Percentiles rank a stretch among this genome's conserved stretches.
Conservation (phyloP, 495 filamentous ascomycete genomes). For the Evansstolkia leycettana region DNA sequence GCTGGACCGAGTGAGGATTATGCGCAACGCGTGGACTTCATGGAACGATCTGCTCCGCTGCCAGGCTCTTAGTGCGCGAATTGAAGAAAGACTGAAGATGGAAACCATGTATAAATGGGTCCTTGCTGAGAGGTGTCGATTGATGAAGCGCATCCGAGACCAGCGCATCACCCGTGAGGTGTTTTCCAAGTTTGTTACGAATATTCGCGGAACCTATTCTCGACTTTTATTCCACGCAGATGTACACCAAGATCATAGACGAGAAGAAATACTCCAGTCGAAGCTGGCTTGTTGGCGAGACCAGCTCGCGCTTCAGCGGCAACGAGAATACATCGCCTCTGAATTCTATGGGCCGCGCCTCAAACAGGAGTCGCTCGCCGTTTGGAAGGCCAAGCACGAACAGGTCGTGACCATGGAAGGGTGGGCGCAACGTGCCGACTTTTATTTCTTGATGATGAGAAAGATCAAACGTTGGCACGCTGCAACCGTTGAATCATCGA, state of each 20-base stretch:
- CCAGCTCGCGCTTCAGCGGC: constrained; percentile 26
- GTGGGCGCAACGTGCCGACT: constrained; percentile 43
- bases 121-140: constrained; percentile 37
- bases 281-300: constrained; percentile 33
- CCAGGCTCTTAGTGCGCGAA: constrained; percentile 35
- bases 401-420: constrained; percentile 36
- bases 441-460: constrained; percentile 45
- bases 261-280: constrained; percentile 19
- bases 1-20: constrained; percentile 37
- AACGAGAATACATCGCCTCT: constrained; percentile 36
- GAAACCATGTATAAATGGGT: constrained; percentile 55
- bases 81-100: constrained; percentile 46
- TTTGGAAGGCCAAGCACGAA: constrained; percentile 32
- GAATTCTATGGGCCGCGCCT: constrained; percentile 42
- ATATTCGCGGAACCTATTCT: constrained; percentile 25
- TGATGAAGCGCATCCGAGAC: constrained; percentile 42
- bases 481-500: constrained; percentile 35
- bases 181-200: constrained; percentile 30
- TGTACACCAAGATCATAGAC: constrained; percentile 20
- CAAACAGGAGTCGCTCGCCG: constrained; percentile 32
- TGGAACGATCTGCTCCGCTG: constrained; percentile 58
- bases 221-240: constrained; percentile 26
- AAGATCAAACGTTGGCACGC: constrained; percentile 43
- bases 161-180: constrained; percentile 33
- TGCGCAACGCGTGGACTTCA: constrained; percentile 46